Percentiles rank a stretch among this genome's conserved stretches.
Conservation (phyloP, 2,329 filamentous ascomycete genomes). For the Aspergillus caelatus region DNA sequence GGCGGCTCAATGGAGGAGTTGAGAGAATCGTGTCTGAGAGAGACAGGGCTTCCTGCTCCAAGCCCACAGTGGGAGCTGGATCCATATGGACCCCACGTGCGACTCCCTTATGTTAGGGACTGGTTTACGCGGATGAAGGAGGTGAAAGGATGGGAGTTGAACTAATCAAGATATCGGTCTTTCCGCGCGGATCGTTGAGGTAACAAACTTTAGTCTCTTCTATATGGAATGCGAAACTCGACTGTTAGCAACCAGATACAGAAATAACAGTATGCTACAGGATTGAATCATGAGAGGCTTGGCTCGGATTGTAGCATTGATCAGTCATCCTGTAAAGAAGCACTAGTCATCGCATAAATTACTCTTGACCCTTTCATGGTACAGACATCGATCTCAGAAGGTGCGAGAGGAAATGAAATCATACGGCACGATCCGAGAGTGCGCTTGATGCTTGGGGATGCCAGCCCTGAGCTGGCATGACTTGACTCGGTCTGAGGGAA, state of each 20-base stretch:
- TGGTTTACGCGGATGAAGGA: conserved; percentile 41
- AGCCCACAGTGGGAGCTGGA: conserved; percentile 48
- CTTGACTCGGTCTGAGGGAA: not conserved
- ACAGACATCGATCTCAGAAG: too few relatives aligned
- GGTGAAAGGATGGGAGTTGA: conserved; percentile 16
- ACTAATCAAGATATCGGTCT: not conserved
- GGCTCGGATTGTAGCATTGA: too few relatives aligned
- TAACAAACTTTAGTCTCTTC: not conserved
- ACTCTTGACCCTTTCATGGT: too few relatives aligned
- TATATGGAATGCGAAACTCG: too few relatives aligned
- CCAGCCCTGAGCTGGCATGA: not conserved
- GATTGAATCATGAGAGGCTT: too few relatives aligned
- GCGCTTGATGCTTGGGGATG: too few relatives aligned
- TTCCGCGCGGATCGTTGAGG: not conserved
- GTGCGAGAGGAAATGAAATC: too few relatives aligned
- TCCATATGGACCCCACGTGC: conserved; percentile 51
- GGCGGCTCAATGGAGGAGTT: conserved; percentile 48
- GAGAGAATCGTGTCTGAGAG: conserved; percentile 37
- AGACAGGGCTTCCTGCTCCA: conserved; percentile 49
- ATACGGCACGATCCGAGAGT: too few relatives aligned
- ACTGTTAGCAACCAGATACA: too few relatives aligned
- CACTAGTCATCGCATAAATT: too few relatives aligned
- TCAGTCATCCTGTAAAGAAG: too few relatives aligned
- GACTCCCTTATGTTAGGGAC: conserved; percentile 46
- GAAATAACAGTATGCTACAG: too few relatives aligned